Conservation (phyloP, 352 stramenopile species). For the Phytopythium boreale region DNA sequence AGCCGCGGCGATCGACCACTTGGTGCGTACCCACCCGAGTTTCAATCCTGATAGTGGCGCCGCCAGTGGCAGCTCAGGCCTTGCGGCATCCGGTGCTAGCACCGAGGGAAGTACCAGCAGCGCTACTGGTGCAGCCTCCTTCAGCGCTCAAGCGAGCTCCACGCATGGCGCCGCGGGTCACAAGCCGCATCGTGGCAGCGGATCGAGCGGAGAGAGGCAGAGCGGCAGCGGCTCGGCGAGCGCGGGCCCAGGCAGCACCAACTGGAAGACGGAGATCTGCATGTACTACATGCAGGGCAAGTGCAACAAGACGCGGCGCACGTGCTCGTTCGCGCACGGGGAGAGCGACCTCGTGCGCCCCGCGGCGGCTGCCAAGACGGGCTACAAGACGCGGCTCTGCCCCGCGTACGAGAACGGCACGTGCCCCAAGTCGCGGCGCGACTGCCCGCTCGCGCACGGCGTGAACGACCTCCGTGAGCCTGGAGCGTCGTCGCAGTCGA, state of each 20-base stretch:
- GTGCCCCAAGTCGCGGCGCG: conserved; percentile 70
- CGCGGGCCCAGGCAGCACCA: conserved; percentile 55
- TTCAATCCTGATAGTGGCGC: conserved; percentile 54
- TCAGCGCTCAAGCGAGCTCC: background rate
- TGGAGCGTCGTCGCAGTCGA: conserved; percentile 14
- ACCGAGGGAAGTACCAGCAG: conserved; percentile 4
- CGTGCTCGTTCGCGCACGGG: conserved; percentile 85
- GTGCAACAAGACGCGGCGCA: conserved; percentile 86
- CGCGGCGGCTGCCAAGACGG: conserved; percentile 18
- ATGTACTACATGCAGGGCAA: conserved; percentile 90
- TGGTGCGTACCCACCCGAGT: conserved; percentile 63
- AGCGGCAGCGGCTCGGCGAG: conserved; percentile 17
- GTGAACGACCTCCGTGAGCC: conserved; percentile 70
- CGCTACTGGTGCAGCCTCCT: background rate
- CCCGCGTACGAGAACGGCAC: conserved; percentile 70
- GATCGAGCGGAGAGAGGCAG: background rate
- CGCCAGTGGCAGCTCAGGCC: conserved; percentile 2
- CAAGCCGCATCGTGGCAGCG: conserved; percentile 10
- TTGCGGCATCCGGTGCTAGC: background rate
- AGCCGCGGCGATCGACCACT: conserved; percentile 56
- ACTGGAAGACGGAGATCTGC: conserved; percentile 89
- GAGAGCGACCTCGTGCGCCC: conserved; percentile 71
- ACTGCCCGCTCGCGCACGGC: conserved; percentile 75
- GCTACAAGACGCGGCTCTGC: conserved; percentile 80
- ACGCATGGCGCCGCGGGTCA: conserved; percentile 1